These are phyloP conservation scores for Capsicum chinense DNA, from an alignment of 257 asterid genomes.

Conservation along the genomic window DNA sequence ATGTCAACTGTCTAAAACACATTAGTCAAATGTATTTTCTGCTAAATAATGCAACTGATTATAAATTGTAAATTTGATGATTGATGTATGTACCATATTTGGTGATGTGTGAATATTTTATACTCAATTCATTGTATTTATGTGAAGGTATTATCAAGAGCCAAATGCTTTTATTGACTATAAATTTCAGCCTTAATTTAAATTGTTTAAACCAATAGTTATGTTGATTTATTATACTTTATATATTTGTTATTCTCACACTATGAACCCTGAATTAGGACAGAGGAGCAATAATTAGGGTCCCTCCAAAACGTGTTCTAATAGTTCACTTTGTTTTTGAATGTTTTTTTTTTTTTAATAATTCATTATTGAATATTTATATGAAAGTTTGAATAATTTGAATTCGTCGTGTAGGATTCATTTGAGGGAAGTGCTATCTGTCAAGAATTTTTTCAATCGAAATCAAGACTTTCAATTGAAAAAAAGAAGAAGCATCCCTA, in stretches of 20 bases:
- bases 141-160: background rate
- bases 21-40: background rate
- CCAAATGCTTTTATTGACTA: background rate
- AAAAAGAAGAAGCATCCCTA: too few species aligned
- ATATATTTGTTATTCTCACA: background rate
- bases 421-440: too few species aligned
- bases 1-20: background rate
- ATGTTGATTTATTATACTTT: background rate
- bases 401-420: too few species aligned
- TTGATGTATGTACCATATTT: background rate
- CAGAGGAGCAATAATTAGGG: background rate
- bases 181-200: background rate
- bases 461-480: too few species aligned
- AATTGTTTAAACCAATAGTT: too few species aligned
- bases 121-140: background rate
- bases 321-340: background rate
- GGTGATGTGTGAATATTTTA: background rate
- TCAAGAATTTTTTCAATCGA: too few species aligned
- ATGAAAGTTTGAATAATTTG: too few species aligned
- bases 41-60: background rate
- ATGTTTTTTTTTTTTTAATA: background rate
- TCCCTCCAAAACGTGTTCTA: background rate
- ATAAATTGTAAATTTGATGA: background rate
- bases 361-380: too few species aligned
- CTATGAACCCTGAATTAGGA: background rate